Evolutionary conservation across 805 yeast genomes (phyloP).

Genomic region (Candida coquimbonensis): DNA sequence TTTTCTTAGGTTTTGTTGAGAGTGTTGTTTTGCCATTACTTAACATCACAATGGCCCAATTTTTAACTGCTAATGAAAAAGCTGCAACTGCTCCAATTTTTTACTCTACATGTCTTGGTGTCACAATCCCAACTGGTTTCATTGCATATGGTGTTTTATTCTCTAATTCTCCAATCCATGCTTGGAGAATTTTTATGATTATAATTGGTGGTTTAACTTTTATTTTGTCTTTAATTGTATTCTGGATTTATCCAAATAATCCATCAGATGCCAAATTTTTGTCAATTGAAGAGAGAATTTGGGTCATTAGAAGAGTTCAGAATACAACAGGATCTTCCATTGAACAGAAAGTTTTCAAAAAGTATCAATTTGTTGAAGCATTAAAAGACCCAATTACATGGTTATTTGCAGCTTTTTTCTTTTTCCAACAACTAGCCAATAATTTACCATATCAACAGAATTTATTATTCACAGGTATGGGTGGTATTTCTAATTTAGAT

Average conservation of each 20-base stretch:
- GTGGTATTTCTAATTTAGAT: constrained; percentile 35
- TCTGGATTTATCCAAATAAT: constrained; percentile 45
- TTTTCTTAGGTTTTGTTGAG: constrained; percentile 46
- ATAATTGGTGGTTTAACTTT: constrained; percentile 52
- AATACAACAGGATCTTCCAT: constrained; percentile 31
- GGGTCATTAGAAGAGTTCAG: constrained; percentile 39
- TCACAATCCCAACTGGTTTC: constrained; percentile 45
- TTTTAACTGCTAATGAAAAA: constrained; percentile 40
- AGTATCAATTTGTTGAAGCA: constrained; percentile 35
- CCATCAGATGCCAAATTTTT: constrained; percentile 47
- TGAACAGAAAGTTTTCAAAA: constrained; percentile 39
- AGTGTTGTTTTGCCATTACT: constrained; percentile 37
- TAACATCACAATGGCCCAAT: constrained; percentile 43
- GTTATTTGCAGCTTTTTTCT: constrained; percentile 24
- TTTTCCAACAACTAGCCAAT: constrained; percentile 44
- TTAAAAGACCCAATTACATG: constrained; percentile 37
- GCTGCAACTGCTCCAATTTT: constrained; percentile 49
- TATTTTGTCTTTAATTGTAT: constrained; percentile 27
- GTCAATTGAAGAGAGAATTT: constrained; percentile 41
- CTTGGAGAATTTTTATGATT: constrained; percentile 51
- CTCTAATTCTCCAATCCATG: constrained; percentile 19
- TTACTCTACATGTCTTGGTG: constrained; percentile 44
- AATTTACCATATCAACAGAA: constrained; percentile 48
- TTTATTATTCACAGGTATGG: constrained; percentile 38
- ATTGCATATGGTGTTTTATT: constrained; percentile 35